These are phyloP conservation scores for Neopestalotiopsis sp. DNA, from an alignment of 2,329 filamentous ascomycete genomes.

Conservation along the genomic window DNA sequence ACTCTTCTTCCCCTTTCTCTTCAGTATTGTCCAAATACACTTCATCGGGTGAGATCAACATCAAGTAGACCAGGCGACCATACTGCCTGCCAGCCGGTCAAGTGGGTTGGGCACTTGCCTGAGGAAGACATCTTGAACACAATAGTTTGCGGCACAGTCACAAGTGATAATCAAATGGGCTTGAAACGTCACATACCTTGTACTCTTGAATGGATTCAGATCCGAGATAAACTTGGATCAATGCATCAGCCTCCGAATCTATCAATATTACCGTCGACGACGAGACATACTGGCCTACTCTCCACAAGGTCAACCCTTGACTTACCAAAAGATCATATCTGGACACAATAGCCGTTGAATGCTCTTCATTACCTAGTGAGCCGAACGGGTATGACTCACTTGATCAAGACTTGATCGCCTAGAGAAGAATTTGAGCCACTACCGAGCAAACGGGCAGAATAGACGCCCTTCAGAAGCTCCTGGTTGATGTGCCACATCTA, in stretches of 20 bases:
- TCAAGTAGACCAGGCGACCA: too few species aligned
- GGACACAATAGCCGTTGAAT: neutral
- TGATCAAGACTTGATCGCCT: slow-evolving; percentile 2
- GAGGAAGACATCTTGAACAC: too few species aligned
- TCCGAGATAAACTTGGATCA: neutral
- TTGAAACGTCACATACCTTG: neutral
- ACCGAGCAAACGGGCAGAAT: neutral
- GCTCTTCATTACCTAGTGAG: neutral
- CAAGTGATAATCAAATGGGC: too few species aligned
- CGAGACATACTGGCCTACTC: neutral
- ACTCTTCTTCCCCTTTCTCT: too few species aligned
- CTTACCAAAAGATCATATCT: neutral
- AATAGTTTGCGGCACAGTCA: too few species aligned
- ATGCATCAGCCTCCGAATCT: neutral
- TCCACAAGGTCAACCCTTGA: neutral
- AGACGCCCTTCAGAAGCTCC: neutral
- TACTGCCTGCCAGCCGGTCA: too few species aligned
- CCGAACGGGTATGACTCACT: slow-evolving; percentile 4
- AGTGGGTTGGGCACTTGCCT: too few species aligned
- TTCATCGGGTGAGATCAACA: too few species aligned
- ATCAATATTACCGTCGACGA: slow-evolving; percentile 1
- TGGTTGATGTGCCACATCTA: neutral
- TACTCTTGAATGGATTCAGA: neutral
- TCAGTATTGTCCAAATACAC: too few species aligned
- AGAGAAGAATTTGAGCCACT: slow-evolving; percentile 9